Evolutionary conservation across 202 grass and related monocot species (phyloP).

Genomic region (Eragrostis tef): DNA sequence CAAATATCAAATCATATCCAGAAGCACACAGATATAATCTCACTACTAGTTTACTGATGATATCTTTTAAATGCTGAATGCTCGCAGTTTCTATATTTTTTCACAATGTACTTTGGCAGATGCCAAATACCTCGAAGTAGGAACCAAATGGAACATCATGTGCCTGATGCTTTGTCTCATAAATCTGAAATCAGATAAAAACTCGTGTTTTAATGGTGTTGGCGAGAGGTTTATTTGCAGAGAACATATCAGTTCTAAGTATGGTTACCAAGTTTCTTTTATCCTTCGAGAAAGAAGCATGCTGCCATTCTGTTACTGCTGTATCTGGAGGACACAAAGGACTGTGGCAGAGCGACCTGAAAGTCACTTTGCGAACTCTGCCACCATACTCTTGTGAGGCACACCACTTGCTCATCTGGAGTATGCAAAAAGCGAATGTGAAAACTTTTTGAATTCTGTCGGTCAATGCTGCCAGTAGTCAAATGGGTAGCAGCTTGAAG

Average conservation of each 20-base stretch:
- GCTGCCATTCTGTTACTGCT: conserved; percentile 83
- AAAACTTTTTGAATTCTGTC: conserved; percentile 36
- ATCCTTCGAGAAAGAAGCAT: conserved; percentile 66
- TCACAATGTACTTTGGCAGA: conserved; percentile 5
- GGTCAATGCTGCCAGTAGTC: conserved; percentile 30
- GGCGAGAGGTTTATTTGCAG: conserved; percentile 11
- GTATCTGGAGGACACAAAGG: conserved; percentile 94
- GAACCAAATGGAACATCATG: conserved; percentile 99
- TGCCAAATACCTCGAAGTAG: conserved; percentile 87
- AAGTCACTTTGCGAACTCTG: conserved; percentile 76
- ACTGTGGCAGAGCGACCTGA: conserved; percentile 84
- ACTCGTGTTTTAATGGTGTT: conserved; percentile 16
- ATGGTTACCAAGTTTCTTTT: conserved; percentile 68
- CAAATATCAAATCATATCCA: conserved; percentile 32
- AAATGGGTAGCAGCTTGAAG: conserved; percentile 19
- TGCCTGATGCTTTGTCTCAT: conserved; percentile 89
- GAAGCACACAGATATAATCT: conserved; percentile 16
- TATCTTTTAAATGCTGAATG: conserved; percentile 38
- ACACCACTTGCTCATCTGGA: conserved; percentile 74
- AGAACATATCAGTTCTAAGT: conserved; percentile 43
- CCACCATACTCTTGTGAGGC: conserved; percentile 68
- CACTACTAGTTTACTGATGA: conserved; percentile 22
- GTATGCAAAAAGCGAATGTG: conserved; percentile 31
- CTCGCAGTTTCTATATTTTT: conserved; percentile 19
- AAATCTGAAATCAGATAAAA: conserved; percentile 67